These are phyloP conservation scores for Rugosomyces carneus DNA, from an alignment of 1,284 basidiomycete genomes.

Conservation along the genomic window DNA sequence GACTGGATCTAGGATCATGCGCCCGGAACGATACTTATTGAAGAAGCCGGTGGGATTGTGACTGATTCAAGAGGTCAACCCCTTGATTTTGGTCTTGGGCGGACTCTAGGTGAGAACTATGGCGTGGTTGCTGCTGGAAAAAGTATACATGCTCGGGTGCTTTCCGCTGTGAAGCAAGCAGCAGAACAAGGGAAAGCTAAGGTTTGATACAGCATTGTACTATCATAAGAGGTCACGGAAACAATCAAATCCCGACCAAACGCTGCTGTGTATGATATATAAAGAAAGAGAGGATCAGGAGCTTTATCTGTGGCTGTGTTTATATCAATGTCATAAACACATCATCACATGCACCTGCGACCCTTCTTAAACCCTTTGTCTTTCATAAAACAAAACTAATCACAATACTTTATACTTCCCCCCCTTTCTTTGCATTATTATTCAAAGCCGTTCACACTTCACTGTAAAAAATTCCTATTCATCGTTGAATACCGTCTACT, in stretches of 20 bases:
- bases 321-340: not conserved
- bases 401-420: too few relatives aligned
- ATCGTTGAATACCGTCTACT: not conserved
- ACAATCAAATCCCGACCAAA: too few relatives aligned
- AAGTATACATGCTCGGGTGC: conserved; percentile 47
- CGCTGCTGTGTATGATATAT: too few relatives aligned
- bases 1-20: conserved; percentile 72
- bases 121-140: conserved; percentile 79
- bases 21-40: conserved; percentile 77
- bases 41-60: conserved; percentile 86
- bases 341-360: not conserved
- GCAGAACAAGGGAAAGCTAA: conserved; percentile 16
- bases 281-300: too few relatives aligned
- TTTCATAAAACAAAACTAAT: too few relatives aligned
- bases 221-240: too few relatives aligned
- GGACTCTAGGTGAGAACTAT: conserved; percentile 82
- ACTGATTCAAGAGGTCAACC: conserved; percentile 77
- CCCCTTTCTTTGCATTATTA: too few relatives aligned
- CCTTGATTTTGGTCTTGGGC: conserved; percentile 84
- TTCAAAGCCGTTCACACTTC: not conserved
- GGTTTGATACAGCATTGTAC: conserved; percentile 4
- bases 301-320: not conserved
- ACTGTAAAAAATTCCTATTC: too few relatives aligned
- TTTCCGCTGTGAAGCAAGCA: conserved; percentile 73
- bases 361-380: not conserved